Evolutionary conservation across 768 basidiomycete genomes (phyloP).

Genomic region (Lactarius evosmus): DNA sequence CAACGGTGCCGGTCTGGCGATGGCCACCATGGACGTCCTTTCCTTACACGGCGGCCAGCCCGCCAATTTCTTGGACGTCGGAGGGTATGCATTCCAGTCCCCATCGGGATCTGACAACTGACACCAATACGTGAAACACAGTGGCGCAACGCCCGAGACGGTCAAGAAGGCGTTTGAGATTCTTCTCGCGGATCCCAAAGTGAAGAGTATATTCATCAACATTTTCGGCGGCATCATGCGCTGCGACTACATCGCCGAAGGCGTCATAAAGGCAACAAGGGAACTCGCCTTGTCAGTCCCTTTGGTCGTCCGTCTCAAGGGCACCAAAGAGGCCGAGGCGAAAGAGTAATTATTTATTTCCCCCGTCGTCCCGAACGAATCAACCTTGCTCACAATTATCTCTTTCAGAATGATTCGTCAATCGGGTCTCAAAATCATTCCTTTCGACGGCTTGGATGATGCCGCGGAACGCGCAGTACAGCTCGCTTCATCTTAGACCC

Average conservation of each 20-base stretch:
- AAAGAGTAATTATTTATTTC: slow-evolving; percentile 65
- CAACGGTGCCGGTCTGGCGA: slow-evolving; percentile 97
- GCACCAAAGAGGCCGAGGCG: slow-evolving; percentile 94
- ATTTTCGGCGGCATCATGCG: slow-evolving; percentile 99
- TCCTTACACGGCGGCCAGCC: slow-evolving; percentile 94
- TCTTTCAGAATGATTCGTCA: slow-evolving; percentile 80
- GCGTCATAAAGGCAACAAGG: slow-evolving; percentile 96
- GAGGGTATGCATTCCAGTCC: slow-evolving; percentile 57
- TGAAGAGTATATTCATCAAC: slow-evolving; percentile 99
- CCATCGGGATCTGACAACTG: slow-evolving; percentile 1
- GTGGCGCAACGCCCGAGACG: slow-evolving; percentile 97
- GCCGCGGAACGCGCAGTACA: slow-evolving; percentile 81
- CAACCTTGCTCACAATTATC: slow-evolving; percentile 15
- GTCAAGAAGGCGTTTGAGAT: slow-evolving; percentile 99
- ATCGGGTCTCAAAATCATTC: slow-evolving; percentile 88
- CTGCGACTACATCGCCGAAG: slow-evolving; percentile 97
- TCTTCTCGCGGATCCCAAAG: slow-evolving; percentile 82
- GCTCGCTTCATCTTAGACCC: slow-evolving; percentile 44
- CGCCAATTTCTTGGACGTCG: slow-evolving; percentile 98
- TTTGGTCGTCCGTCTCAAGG: slow-evolving; percentile 91
- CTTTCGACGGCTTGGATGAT: slow-evolving; percentile 91
- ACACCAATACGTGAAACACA: slow-evolving; percentile 31
- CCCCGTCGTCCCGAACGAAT: slow-evolving; percentile 11
- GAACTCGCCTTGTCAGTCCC: slow-evolving; percentile 85
- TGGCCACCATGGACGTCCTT: slow-evolving; percentile 99